Base-by-base conservation (phyloP, 495 filamentous ascomycete species). In the Aspergillus incahuasiensis region DNA sequence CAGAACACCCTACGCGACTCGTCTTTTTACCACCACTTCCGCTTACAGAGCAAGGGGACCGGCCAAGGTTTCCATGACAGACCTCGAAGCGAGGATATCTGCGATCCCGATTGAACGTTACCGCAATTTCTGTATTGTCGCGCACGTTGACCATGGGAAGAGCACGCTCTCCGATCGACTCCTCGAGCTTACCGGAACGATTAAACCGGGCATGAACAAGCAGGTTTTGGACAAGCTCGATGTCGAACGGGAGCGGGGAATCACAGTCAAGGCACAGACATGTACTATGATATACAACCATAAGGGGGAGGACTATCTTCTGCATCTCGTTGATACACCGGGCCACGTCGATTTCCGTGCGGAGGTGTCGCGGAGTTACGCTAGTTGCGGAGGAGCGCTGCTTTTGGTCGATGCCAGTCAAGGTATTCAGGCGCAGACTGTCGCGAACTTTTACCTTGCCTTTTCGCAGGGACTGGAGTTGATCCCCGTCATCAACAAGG, bases 111-210 rank as follows among this genome's bases (percentile, higher is more conserved):
- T 97, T 58, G 87, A 91, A 25, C 86, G 92, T 16, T 98, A 90
- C 69, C 86, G 94, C 35, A 98, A 98, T 68, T 82, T 98, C 67
- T 98, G 94, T 67, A 97, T 98, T 64, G 94, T 98, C 51, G 94
- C 94, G 5, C 94, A 98, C 69, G 95, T 98, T 71, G 94, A 98
- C 72, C 94, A 98, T 85, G 94, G 94, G 66, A 98, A 98, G 69
- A 90, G 86, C 58, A 98, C 94, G 5, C 87, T 98, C 54, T 88
- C 83, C 55, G 94, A 98, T 60, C 86, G 94, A 9, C 75, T 98
- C 28, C 82, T 98, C 28, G 95, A 98, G 77, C 79, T 96, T 60
- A 98, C 94, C 8, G 94, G 94, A 16, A 97, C 94, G 19, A 97
- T 98, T 54, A 71, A 89, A 55, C 81, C 86, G 1, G 91, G 89